Percentiles rank a stretch among this genome's conserved stretches.
phyloP scores from a whole-genome alignment of 179 eudicot species.

The Amaranthus tricolor region DNA sequence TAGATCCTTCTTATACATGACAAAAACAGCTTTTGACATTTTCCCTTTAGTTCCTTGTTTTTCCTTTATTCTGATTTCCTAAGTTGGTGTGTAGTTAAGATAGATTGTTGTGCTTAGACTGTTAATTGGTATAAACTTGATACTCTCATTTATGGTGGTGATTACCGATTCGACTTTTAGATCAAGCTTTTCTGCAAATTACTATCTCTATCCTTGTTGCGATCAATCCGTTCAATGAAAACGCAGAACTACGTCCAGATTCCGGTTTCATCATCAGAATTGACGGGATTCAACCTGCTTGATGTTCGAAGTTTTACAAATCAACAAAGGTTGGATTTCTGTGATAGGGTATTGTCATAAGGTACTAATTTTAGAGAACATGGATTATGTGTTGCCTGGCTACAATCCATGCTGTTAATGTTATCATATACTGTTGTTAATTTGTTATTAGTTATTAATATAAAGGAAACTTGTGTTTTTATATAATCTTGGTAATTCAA shows the following conservation, averaged over 20 bases:
- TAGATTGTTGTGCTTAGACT: slow-evolving; percentile 10
- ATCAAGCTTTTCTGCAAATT: slow-evolving; percentile 5
- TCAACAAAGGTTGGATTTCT: slow-evolving; percentile 16
- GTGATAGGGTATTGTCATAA: slow-evolving; percentile 25
- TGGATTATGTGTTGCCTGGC: slow-evolving; percentile 19
- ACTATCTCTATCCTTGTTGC: slow-evolving; percentile 3
- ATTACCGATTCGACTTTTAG: neutral
- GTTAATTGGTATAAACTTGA: slow-evolving; percentile 2
- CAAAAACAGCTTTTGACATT: slow-evolving; percentile 26
- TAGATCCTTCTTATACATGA: slow-evolving; percentile 23
- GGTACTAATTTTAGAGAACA: slow-evolving; percentile 33
- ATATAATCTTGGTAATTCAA: neutral
- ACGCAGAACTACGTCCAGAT: neutral
- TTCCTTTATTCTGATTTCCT: slow-evolving; percentile 4
- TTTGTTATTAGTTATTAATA: slow-evolving; percentile 23
- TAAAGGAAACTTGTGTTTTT: slow-evolving; percentile 16
- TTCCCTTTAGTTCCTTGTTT: slow-evolving; percentile 15
- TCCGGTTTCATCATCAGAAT: slow-evolving; percentile 20
- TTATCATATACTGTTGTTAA: slow-evolving; percentile 19
- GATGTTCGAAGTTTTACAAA: neutral
- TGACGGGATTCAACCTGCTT: slow-evolving; percentile 10
- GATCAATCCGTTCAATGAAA: slow-evolving; percentile 5
- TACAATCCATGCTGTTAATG: slow-evolving; percentile 29
- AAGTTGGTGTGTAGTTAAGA: slow-evolving; percentile 15
- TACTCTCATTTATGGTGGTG: slow-evolving; percentile 19